phyloP scores from a whole-genome alignment of 108 stramenopile genomes.

The Bacterosira constricta region DNA sequence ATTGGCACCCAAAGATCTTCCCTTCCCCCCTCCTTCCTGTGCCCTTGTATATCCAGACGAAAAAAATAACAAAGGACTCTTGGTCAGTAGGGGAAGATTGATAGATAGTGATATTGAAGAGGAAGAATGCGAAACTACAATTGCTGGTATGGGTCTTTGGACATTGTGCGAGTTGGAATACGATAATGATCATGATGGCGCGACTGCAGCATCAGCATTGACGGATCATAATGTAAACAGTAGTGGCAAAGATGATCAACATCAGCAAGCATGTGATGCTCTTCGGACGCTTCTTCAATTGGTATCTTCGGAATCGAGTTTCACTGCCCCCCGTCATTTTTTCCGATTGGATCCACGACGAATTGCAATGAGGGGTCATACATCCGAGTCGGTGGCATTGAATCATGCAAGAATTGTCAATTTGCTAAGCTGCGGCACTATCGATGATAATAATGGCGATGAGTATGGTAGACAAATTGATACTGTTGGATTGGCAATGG shows the following conservation, averaged over 20 bases:
- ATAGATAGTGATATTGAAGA: not conserved
- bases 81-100: too few relatives aligned
- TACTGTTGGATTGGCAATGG: conserved; percentile 24
- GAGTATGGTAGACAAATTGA: not conserved
- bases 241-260: too few relatives aligned
- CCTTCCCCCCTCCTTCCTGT: conserved; percentile 59
- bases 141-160: conserved; percentile 46
- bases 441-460: not conserved
- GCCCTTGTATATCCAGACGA: conserved; percentile 41
- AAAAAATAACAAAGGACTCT: not conserved
- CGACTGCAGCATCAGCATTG: not conserved
- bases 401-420: conserved; percentile 15
- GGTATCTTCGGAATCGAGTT: not conserved
- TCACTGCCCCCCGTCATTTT: conserved; percentile 29
- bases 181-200: not conserved
- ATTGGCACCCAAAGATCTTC: conserved; percentile 32
- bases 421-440: not conserved
- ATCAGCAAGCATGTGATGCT: conserved; percentile 12
- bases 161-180: conserved; percentile 30
- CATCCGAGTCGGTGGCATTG: conserved; percentile 5
- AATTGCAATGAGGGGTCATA: conserved; percentile 25
- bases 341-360: conserved; percentile 22
- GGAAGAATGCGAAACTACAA: conserved; percentile 35
- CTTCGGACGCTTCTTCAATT: conserved; percentile 14
- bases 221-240: too few relatives aligned